Conservation (phyloP, 2,329 filamentous ascomycete genomes). For the Teratosphaeria epicoccoides region DNA sequence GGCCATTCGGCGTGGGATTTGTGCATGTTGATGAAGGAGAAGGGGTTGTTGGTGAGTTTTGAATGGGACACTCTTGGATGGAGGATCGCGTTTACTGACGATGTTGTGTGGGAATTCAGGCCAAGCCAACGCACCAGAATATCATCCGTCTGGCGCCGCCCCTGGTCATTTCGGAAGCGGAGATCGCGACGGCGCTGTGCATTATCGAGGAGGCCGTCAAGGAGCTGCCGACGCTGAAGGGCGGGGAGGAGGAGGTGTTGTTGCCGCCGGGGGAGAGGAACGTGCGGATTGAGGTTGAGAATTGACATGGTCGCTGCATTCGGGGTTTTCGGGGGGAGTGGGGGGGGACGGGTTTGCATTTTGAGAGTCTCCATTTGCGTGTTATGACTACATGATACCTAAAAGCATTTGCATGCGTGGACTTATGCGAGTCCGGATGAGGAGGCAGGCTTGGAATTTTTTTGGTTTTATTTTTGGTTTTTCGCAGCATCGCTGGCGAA, state of each 20-base stretch:
- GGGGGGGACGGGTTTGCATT: too few relatives aligned
- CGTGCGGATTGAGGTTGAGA: slow-evolving; percentile 49
- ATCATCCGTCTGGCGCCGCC: slow-evolving; percentile 98
- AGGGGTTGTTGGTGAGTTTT: slow-evolving; percentile 69
- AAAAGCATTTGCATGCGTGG: too few relatives aligned
- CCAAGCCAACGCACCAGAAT: slow-evolving; percentile 96
- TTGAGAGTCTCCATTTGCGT: too few relatives aligned
- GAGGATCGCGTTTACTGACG: too few relatives aligned
- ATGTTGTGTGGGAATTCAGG: slow-evolving; percentile 44
- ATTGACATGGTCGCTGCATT: too few relatives aligned
- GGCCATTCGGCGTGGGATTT: slow-evolving; percentile 92
- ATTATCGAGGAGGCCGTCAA: slow-evolving; percentile 74
- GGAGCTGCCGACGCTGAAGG: slow-evolving; percentile 61
- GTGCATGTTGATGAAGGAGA: slow-evolving; percentile 89
- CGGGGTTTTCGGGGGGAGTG: too few relatives aligned
- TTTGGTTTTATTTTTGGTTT: too few relatives aligned
- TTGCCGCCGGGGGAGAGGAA: slow-evolving; percentile 51
- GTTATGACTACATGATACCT: too few relatives aligned
- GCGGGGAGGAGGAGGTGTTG: slow-evolving; percentile 44
- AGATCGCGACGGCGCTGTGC: slow-evolving; percentile 64
- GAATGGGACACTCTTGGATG: too few relatives aligned
- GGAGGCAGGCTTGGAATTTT: too few relatives aligned
- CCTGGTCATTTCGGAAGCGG: slow-evolving; percentile 79
- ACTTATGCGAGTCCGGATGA: too few relatives aligned
- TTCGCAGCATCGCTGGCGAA: too few relatives aligned